Evolutionary conservation across 2,329 filamentous ascomycete genomes (phyloP), one percentile per base, ranked within the genome.

Genomic region (Pseudogymnoascus sp.): DNA sequence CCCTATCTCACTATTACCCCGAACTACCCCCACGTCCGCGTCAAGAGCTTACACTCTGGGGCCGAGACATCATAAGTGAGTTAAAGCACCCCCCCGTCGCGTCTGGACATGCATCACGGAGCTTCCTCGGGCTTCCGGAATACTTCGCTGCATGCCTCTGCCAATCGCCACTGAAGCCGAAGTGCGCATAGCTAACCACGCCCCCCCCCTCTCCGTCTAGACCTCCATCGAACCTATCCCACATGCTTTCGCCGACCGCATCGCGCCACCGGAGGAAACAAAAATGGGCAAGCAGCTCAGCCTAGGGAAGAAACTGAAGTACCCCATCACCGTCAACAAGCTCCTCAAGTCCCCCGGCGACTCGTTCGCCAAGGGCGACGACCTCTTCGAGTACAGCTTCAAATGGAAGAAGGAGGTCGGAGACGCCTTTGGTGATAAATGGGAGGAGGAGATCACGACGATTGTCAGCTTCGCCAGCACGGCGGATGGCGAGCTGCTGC

Each of bases 261-360:
- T 64, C 59, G 62, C 46, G 64, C 63, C 61, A 67, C 68, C 62
- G 70, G 69, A 73, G 70, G 68, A 69, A 63, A 63, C 65, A 68
- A 75, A 64, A 65, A 78, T 80, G 78, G 76, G 75, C 62, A 80
- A 81, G 69, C 74, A 73, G 65, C 74, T 87, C 64, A 78, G 76
- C 63, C 73, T 87, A 64, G 84, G 84, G 71, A 76, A 80, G 70
- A 81, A 84, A 76, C 85, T 97, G 69, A 89, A 89, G 76, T 99
- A 97, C 77, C 95, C 95, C 71, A 93, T 97, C 77, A 96, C 89
- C 69, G 88, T 99, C 76, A 92, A 88, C 70, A 89, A 91, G 75
- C 82, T 97, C 65, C 83, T 93, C 68, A 92, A 91, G 76, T 79
- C 82, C 68, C 83, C 85, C 19, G 89, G 90, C 75, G 91, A 96